These are phyloP conservation scores for Fusarium illudens DNA, from an alignment of 2,329 filamentous ascomycete genomes.

Conservation along the genomic window DNA sequence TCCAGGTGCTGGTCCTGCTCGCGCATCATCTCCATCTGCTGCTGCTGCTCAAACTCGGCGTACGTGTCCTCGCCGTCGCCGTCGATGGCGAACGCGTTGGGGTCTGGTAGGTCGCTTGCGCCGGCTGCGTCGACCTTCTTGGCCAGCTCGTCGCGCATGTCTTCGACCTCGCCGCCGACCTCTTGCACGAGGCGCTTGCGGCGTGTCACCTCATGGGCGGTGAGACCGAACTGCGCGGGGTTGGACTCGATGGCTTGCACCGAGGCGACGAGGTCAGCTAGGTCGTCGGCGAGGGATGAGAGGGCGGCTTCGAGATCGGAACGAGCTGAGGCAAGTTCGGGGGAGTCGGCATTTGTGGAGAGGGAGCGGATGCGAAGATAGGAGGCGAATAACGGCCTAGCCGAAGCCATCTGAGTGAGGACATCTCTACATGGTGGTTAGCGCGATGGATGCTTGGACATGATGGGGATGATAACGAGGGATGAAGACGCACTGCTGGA, in stretches of 20 bases:
- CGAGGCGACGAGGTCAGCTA: conserved; percentile 86
- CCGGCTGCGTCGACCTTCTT: conserved; percentile 59
- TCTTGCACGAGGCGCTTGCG: conserved; percentile 86
- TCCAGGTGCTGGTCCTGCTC: conserved; percentile 95
- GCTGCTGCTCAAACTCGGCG: conserved; percentile 86
- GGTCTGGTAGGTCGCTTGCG: conserved; percentile 60
- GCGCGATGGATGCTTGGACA: background rate
- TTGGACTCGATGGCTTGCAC: conserved; percentile 88
- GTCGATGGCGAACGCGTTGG: conserved; percentile 65
- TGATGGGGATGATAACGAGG: background rate
- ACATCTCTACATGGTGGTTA: conserved; percentile 74
- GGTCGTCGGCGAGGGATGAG: conserved; percentile 78
- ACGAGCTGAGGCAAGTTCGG: conserved; percentile 84
- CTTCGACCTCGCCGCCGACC: conserved; percentile 86
- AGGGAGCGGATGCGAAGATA: conserved; percentile 96
- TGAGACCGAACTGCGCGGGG: conserved; percentile 86
- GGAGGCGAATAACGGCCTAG: conserved; percentile 88
- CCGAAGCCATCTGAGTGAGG: conserved; percentile 79
- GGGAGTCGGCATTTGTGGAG: conserved; percentile 73
- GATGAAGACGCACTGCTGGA: conserved; percentile 65
- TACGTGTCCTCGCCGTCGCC: conserved; percentile 63
- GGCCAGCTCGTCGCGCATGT: conserved; percentile 84
- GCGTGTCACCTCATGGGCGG: conserved; percentile 81
- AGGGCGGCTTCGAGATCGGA: conserved; percentile 73
- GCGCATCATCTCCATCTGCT: conserved; percentile 90